Percentiles rank a stretch among this genome's conserved stretches.
Evolutionary conservation across 108 stramenopile genomes (phyloP).

Genomic region (Heterococcus sp.): DNA sequence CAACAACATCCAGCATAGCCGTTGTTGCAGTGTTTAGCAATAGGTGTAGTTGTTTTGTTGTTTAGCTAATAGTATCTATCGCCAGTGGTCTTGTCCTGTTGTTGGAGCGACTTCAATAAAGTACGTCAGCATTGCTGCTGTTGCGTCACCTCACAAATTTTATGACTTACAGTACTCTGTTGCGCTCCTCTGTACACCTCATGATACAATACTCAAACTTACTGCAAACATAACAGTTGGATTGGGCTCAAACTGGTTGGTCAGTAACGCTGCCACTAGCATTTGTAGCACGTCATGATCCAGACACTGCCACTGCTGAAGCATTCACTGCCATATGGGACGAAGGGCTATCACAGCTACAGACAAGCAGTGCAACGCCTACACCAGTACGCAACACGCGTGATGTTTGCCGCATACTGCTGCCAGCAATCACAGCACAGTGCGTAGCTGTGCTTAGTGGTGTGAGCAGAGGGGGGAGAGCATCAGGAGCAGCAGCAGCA

Average conservation of each 20-base stretch:
- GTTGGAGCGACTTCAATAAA: too few species aligned
- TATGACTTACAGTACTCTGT: too few species aligned
- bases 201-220: too few species aligned
- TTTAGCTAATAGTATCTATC: too few species aligned
- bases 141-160: too few species aligned
- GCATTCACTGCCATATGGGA: slow-evolving; percentile 31
- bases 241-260: slow-evolving; percentile 19
- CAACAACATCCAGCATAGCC: too few species aligned
- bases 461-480: not conserved
- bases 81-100: too few species aligned
- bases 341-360: slow-evolving; percentile 42
- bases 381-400: not conserved
- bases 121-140: too few species aligned
- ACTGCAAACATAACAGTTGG: too few species aligned
- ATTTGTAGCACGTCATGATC: slow-evolving; percentile 36
- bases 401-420: not conserved
- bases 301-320: slow-evolving; percentile 26
- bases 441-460: not conserved
- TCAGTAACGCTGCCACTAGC: slow-evolving; percentile 37
- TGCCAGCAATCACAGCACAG: not conserved
- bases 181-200: too few species aligned
- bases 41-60: too few species aligned
- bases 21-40: too few species aligned
- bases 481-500: not conserved
- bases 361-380: slow-evolving; percentile 2